These are phyloP conservation scores for Colletotrichum theobromicola DNA, from an alignment of 2,329 filamentous ascomycete species.

Conservation along the genomic window DNA sequence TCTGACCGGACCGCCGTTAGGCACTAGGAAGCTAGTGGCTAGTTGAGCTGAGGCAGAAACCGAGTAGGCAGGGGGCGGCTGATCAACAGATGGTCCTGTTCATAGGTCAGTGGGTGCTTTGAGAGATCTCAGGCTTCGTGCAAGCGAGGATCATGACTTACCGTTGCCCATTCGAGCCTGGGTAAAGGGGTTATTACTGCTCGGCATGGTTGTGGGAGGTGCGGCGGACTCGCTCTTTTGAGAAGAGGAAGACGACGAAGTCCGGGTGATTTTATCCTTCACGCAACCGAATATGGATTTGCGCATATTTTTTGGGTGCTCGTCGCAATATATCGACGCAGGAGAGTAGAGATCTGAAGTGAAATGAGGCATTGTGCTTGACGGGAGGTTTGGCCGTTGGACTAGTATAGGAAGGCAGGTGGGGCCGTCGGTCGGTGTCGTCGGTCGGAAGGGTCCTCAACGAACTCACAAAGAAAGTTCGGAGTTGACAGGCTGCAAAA, in stretches of 20 bases:
- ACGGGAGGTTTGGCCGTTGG: not conserved
- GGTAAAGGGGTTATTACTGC: slow-evolving; percentile 22
- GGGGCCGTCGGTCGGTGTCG: not conserved
- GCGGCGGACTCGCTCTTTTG: not conserved
- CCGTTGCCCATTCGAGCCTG: slow-evolving; percentile 12
- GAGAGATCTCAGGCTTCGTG: not conserved
- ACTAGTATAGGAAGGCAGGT: not conserved
- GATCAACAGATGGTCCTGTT: slow-evolving; percentile 26
- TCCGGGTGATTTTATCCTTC: slow-evolving; percentile 39
- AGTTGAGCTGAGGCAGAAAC: not conserved
- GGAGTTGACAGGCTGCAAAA: too few relatives aligned
- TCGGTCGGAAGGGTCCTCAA: not conserved
- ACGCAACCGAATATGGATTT: slow-evolving; percentile 35
- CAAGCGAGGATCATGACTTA: slow-evolving; percentile 13
- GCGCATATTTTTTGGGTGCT: not conserved
- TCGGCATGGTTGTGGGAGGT: slow-evolving; percentile 14
- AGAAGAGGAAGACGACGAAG: slow-evolving; percentile 18
- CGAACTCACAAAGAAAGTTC: not conserved
- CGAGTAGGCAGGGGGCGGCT: slow-evolving; percentile 42
- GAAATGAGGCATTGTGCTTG: slow-evolving; percentile 8
- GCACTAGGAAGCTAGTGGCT: slow-evolving; percentile 3
- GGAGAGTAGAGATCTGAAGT: not conserved
- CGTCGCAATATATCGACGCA: not conserved
- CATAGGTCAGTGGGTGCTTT: not conserved
- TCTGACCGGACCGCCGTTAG: not conserved